Evolutionary conservation across 2,329 filamentous ascomycete genomes (phyloP).

Genomic region (Pseudopyrenochaeta lycopersici): DNA sequence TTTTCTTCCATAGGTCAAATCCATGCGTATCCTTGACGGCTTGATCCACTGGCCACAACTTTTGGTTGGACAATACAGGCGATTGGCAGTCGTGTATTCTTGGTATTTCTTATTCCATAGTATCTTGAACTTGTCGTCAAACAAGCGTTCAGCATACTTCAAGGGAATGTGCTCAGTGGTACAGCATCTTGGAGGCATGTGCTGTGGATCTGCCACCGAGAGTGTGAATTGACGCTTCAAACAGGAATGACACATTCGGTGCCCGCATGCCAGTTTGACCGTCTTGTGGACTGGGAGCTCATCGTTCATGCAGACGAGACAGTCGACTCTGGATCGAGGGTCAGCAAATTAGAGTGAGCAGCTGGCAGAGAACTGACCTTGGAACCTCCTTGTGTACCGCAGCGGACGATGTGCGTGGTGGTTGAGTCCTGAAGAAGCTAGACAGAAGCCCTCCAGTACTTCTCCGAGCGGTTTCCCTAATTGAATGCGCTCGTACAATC

Average conservation of each 20-base stretch:
- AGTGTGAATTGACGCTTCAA: slow-evolving; percentile 77
- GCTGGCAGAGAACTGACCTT: slow-evolving; percentile 18
- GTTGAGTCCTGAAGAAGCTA: slow-evolving; percentile 39
- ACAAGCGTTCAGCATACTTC: slow-evolving; percentile 78
- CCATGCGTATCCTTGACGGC: slow-evolving; percentile 71
- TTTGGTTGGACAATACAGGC: slow-evolving; percentile 78
- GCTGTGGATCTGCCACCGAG: slow-evolving; percentile 77
- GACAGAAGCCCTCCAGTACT: slow-evolving; percentile 45
- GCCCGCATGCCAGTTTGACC: slow-evolving; percentile 78
- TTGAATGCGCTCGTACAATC: slow-evolving; percentile 35
- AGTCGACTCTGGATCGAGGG: slow-evolving; percentile 66
- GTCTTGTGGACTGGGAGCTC: slow-evolving; percentile 70
- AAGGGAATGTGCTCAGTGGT: slow-evolving; percentile 75
- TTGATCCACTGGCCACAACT: slow-evolving; percentile 83
- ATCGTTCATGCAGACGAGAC: slow-evolving; percentile 74
- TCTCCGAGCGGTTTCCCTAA: slow-evolving; percentile 35
- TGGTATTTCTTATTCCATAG: slow-evolving; percentile 83
- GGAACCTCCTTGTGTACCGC: slow-evolving; percentile 37
- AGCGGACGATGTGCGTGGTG: slow-evolving; percentile 30
- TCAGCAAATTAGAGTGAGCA: slow-evolving; percentile 17
- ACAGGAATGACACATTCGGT: slow-evolving; percentile 82
- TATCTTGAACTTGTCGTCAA: slow-evolving; percentile 77
- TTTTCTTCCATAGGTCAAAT: slow-evolving; percentile 62
- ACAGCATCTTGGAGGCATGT: slow-evolving; percentile 89
- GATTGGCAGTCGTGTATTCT: slow-evolving; percentile 77